Evolutionary conservation across 805 yeast species (phyloP), one percentile per base, ranked within the genome.

Genomic region (Kuraishia hungarica): DNA sequence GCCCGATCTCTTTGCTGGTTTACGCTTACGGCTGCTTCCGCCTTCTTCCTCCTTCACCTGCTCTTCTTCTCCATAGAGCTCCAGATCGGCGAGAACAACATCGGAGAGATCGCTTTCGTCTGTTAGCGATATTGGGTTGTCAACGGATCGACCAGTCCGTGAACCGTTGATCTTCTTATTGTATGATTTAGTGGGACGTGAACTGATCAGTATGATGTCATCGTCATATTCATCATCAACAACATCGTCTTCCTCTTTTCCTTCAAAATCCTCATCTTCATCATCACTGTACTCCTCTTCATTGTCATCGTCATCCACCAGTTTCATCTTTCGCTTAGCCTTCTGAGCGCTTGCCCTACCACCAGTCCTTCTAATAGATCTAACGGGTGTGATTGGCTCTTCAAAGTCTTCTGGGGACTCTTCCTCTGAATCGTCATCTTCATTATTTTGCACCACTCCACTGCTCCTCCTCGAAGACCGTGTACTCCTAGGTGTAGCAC

Each of bases 301-400:
- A 2, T 64, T 69, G 53, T 72, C 72, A 47, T 68, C 72, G 26
- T 72, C 71, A 8, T 66, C 67, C 2, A 62, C 51, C 26, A 55
- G 48, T 54, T 62, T 62, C 6, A 64, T 23, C 47, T 55, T 67
- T 53, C 63, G 62, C 47, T 62, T 66, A 2, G 71, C 60, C 17
- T 61, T 55, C 46, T 62, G 59, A 17, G 71, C 65, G 22, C 48
- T 35, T 48, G 29, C 43, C 21, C 22, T 21, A 66, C 54, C 2
- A 63, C 58, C 52, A n/a, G n/a, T n/a, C 74, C 63, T 43, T 59
- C 59, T n/a, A 57, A 35, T 11, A 57, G 21, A 35, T 35, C 43
- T 35, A 35, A 35, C 43, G 17, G 43, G 23, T 15, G 21, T 47
- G 23, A 26, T 43, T 15, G 43, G 52, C 24, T 46, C 61, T 15